Percentiles rank a stretch among this genome's conserved stretches.
Conservation (phyloP, 2,329 filamentous ascomycete species). For the Fusarium irregulare region DNA sequence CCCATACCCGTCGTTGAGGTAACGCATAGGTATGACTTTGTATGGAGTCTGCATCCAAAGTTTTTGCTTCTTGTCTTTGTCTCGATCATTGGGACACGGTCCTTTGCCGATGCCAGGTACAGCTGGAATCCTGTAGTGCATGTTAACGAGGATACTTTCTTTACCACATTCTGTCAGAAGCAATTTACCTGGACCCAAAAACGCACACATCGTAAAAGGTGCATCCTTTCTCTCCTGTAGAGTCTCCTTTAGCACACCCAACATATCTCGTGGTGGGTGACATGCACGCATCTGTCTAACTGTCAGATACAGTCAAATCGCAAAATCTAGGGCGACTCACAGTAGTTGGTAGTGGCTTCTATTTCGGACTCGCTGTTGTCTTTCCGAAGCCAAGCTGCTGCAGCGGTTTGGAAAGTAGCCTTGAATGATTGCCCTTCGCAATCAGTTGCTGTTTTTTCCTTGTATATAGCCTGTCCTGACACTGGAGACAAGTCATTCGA, state of each 20-base stretch:
- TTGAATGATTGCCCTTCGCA: constrained; percentile 30
- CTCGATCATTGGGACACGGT: background rate
- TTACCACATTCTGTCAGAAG: background rate
- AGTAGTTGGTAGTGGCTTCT: background rate
- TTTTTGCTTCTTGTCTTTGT: background rate
- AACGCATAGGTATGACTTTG: background rate
- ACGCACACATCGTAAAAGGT: background rate
- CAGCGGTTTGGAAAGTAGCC: constrained; percentile 47
- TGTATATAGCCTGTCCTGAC: background rate
- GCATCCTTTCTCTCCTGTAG: background rate
- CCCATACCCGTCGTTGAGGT: background rate
- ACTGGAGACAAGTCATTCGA: background rate
- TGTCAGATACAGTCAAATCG: background rate
- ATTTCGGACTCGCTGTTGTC: background rate
- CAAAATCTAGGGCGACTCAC: background rate
- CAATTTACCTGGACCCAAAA: background rate
- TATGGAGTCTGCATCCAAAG: background rate
- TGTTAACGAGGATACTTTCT: background rate
- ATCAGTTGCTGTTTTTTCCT: background rate
- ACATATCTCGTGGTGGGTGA: background rate
- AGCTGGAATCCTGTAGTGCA: background rate
- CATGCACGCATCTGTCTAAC: background rate
- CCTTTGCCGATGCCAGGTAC: background rate
- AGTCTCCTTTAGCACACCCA: background rate
- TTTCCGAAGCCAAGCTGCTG: constrained; percentile 47